Evolutionary conservation across 1,139 yeast species (phyloP), one percentile per base, ranked within the genome.

Genomic region (Saccharomyces hybrid): DNA sequence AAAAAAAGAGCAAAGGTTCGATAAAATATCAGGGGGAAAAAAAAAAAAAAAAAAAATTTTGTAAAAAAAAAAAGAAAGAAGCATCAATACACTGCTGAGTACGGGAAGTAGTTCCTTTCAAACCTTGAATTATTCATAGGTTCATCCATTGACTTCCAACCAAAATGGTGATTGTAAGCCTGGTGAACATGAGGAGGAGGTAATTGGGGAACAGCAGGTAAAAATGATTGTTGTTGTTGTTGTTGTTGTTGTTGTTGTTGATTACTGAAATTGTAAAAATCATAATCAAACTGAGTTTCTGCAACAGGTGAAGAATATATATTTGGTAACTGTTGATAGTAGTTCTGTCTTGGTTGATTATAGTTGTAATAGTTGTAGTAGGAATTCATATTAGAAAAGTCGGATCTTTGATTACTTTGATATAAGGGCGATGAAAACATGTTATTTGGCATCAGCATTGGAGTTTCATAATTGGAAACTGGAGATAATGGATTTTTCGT

Each of bases 371-470:
- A 50, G 19, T 32, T 31, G 16, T 42, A 38, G 6, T 49, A 46
- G 3, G 16, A 21, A 11, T 57, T 51, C 24, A 49, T 52, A 6
- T 6, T 52, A 52, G 51, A 56, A 56, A 29, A 59, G 5, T 38
- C 44, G 7, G 34, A 21, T 12, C 19, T 42, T 5, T 14, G n/a
- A 5, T 42, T 42, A n/a, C 29, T 44, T 28, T 61, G 58, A 49
- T 56, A 58, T n/a, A 55, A 54, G 9, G 68, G 68, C 32, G 68
- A 64, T 9, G 68, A 63, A 52, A 60, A 63, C 32, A 60, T 57
- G 54, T 55, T 58, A 31, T 63, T 42, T 12, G 34, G 50, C 29
- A 54, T 49, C 27, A 52, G 56, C 16, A 55, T 52, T 12, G 66
- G 66, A 1, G 66, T 63, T 48, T 62, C 62, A 51, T 58, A 60